Conservation (phyloP, 2,329 filamentous ascomycete species). For the Clarireedia paspali region DNA sequence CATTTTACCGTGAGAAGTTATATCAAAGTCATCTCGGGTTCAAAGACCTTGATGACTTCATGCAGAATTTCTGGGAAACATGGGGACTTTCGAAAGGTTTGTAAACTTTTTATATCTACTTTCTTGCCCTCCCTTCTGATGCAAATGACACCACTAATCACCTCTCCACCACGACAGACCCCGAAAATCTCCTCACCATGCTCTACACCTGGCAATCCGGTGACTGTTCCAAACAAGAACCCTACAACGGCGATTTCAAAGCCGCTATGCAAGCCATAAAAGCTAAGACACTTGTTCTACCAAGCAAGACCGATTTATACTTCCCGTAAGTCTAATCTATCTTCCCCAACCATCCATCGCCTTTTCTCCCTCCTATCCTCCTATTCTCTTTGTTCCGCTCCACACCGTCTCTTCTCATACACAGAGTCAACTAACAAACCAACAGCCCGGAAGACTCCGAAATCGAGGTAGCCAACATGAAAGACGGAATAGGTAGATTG, state of each 20-base stretch:
- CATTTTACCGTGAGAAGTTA: slow-evolving; percentile 67
- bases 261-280: slow-evolving; percentile 62
- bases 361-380: neutral
- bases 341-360: neutral
- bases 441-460: slow-evolving; percentile 65
- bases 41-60: slow-evolving; percentile 63
- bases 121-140: neutral
- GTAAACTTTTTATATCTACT: neutral
- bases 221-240: slow-evolving; percentile 60
- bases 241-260: slow-evolving; percentile 59
- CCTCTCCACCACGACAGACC: slow-evolving; percentile 38
- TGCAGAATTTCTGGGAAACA: slow-evolving; percentile 67
- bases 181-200: slow-evolving; percentile 69
- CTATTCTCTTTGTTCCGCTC: neutral
- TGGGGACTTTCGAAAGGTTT: slow-evolving; percentile 62
- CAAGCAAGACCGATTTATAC: slow-evolving; percentile 68
- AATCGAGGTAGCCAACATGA: slow-evolving; percentile 61
- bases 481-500: slow-evolving; percentile 46
- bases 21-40: slow-evolving; percentile 58
- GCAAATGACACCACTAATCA: neutral
- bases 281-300: slow-evolving; percentile 64
- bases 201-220: slow-evolving; percentile 71
- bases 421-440: neutral
- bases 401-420: neutral
- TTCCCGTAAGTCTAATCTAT: slow-evolving; percentile 51